Base-by-base conservation (phyloP, 2,329 filamentous ascomycete species). In the Cladophialophora carrionii region DNA sequence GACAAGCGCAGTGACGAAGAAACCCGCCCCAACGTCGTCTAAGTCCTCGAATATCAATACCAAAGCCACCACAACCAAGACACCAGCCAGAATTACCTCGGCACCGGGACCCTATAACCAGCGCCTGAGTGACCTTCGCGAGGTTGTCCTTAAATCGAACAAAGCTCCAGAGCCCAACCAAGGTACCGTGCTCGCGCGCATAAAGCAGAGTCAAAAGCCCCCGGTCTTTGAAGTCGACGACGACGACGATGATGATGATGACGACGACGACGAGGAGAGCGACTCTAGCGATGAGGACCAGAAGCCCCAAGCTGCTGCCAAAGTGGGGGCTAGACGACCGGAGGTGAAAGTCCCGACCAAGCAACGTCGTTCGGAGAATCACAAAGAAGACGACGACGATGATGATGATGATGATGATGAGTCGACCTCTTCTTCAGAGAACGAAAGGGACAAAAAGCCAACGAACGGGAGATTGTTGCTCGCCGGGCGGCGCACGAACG, bases 241-340 rank as follows among this genome's bases (percentile, higher is more conserved):
- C 53, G 62, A 64, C 6, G 26, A 29, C 10, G 63, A 62, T 20
- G 58, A 59, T 57, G 62, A 64, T 10, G 63, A 62, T 20, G 58
- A 62, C 10, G 62, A 64, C 14, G 48, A 59, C 6, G 48, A 59
- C 17, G 60, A 61, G 8, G 56, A 53, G 31, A 62, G 64, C 41
- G 61, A 62, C n/a, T 37, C 31, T n/a, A 43, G 56, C 20, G 54
- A 56, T n/a, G 57, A 61, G 7, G 63, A 62, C 10, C 52, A 57
- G 8, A 52, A 61, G n/a, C 32, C 37, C 9, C 56, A 62, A 26
- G 49, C 29, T 29, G 22, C 31, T 22, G 31, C 31, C 1, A 63
- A 54, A 53, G 22, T 43, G 37, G 37, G 3, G 12, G 48, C 31
- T n/a, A 52, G 9, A 32, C 34, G 24, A 3, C 20, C 4, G 1